Base-by-base conservation (phyloP, 257 asterid genomes). In the Coffea eugenioides region DNA sequence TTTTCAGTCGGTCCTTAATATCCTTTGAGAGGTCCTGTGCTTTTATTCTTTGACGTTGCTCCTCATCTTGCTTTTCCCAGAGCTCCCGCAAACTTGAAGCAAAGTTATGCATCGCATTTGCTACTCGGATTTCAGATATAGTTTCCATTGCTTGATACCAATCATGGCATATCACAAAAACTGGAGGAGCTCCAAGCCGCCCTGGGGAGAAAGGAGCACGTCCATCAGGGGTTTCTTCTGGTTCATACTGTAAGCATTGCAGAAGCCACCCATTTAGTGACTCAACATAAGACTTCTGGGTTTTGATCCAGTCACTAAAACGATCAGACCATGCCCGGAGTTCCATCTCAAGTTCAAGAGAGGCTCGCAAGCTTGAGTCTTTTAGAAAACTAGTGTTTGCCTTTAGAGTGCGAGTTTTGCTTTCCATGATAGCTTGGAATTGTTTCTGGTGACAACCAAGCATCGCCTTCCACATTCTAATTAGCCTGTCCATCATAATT, bases 391-490 rank as follows among this genome's bases (percentile, higher is more conserved):
- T 85, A 2, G 88, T 92, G 66, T 92, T 96, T 61, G 96, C 97
- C 86, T 80, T 89, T 65, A 96, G 92, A 77, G 87, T 84, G 31
- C 97, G 90, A 84, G 86, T 84, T 90, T 93, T 90, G 77, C 97
- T 96, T 82, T 92, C 98, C 97, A 85, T 92, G 71, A 96, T 89
- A 45, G 99, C 96, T 77, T 88, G 97, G 83, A 94, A 96, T 84
- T 96, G 99, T 90, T 94, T 96, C 80, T 88, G 92, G 79, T 96
- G 99, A 88, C 98, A 96, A 79, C 83, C 86, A 54, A 94, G 93
- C 97, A 96, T 96, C 76, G 97, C 90, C 88, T 88, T 94, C 99
- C 99, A 96, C 99, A 96, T 94, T 81, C 92, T 87, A 62, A 88
- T 92, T 83, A 94, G 80, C 91, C 99, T 96, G 80, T 48, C 80